These are phyloP conservation scores for Lachnellula willkommii DNA, from an alignment of 2,329 filamentous ascomycete genomes.

Conservation along the genomic window DNA sequence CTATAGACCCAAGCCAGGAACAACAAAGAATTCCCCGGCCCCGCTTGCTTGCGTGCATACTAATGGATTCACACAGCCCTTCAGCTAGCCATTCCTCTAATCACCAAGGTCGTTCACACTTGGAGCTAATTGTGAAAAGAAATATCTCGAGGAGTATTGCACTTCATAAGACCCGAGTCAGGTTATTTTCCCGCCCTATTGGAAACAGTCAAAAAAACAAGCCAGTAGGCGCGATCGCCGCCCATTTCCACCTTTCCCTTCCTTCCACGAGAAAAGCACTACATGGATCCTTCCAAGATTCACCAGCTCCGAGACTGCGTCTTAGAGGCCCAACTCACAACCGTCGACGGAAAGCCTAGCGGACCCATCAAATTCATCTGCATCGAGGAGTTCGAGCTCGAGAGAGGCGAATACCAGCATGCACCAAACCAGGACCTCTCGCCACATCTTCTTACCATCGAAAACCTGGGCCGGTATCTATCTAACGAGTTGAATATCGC, in stretches of 20 bases:
- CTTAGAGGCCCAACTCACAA: neutral
- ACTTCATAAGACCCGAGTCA: no score
- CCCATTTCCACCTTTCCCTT: neutral
- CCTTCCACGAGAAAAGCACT: neutral
- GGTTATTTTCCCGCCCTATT: no score
- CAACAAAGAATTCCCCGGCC: no score
- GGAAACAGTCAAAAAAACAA: no score
- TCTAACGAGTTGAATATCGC: no score
- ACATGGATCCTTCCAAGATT: neutral
- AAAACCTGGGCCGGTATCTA: neutral
- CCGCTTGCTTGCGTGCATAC: no score
- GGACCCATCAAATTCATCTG: neutral
- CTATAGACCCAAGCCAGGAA: no score
- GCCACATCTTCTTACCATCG: neutral
- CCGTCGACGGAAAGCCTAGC: neutral
- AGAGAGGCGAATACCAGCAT: neutral
- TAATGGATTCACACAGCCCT: no score
- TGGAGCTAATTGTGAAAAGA: no score
- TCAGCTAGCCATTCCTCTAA: no score
- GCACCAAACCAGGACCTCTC: neutral
- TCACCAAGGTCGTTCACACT: no score
- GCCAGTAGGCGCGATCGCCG: neutral
- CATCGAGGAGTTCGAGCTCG: neutral
- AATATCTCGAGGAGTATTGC: no score
- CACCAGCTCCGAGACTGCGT: neutral